phyloP scores from a whole-genome alignment of 2,329 filamentous ascomycete genomes.

The Cladosporium sp. region DNA sequence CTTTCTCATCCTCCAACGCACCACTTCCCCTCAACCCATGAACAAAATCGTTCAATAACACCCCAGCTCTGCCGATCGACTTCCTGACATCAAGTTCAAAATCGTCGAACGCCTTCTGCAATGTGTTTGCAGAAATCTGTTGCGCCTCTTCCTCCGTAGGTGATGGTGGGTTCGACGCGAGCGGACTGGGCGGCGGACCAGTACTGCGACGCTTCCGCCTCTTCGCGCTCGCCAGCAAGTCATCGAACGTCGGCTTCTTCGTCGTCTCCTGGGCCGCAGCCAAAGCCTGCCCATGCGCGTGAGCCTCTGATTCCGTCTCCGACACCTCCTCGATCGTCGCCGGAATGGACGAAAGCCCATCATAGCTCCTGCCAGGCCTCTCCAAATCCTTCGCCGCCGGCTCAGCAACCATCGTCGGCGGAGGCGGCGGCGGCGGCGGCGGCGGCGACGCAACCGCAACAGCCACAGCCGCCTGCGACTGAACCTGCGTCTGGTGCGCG shows the following conservation, averaged over 20 bases:
- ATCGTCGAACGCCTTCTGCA: slow-evolving; percentile 22
- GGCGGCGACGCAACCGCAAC: slow-evolving; percentile 3
- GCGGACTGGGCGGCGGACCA: slow-evolving; percentile 19
- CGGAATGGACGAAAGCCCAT: background rate
- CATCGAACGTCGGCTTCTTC: slow-evolving; percentile 22
- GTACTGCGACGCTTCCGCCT: slow-evolving; percentile 23
- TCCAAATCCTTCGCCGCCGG: background rate
- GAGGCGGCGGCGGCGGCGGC: background rate
- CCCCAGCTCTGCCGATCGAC: slow-evolving; percentile 15
- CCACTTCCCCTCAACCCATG: background rate
- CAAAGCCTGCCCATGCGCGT: background rate
- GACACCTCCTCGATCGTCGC: slow-evolving; percentile 1
- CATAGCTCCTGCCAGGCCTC: slow-evolving; percentile 10
- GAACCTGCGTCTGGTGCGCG: slow-evolving; percentile 12
- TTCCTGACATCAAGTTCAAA: slow-evolving; percentile 23
- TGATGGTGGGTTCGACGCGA: slow-evolving; percentile 22
- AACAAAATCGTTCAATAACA: slow-evolving; percentile 12
- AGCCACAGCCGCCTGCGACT: slow-evolving; percentile 13
- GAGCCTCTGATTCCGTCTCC: background rate
- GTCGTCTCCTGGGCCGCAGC: slow-evolving; percentile 16
- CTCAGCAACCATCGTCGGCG: background rate
- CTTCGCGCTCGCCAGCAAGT: slow-evolving; percentile 23
- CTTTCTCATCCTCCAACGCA: slow-evolving; percentile 14
- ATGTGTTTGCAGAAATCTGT: background rate
- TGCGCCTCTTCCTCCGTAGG: background rate